Evolutionary conservation across 2,329 filamentous ascomycete genomes (phyloP).

Genomic region (Penicillium crustosum): DNA sequence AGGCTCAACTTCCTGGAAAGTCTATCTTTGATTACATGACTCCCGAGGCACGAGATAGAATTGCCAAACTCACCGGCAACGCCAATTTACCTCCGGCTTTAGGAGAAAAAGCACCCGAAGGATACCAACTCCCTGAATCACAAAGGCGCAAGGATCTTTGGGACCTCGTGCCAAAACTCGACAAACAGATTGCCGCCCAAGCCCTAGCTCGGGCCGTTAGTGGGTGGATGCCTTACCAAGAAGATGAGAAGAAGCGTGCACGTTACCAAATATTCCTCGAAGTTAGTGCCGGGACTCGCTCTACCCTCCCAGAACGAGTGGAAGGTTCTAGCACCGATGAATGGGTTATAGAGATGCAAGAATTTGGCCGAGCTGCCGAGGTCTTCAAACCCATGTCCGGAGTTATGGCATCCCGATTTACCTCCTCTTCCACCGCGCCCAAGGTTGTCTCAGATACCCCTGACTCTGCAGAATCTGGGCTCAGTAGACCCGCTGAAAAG

Average conservation of each 20-base stretch:
- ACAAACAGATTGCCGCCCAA: constrained; percentile 66
- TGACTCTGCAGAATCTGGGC: constrained; percentile 38
- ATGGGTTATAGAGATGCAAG: constrained; percentile 74
- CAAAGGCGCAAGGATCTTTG: constrained; percentile 61
- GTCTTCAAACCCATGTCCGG: constrained; percentile 92
- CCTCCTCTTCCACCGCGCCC: constrained; percentile 53
- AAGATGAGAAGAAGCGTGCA: constrained; percentile 74
- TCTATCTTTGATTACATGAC: constrained; percentile 94
- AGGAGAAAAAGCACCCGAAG: constrained; percentile 68
- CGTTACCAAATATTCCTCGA: constrained; percentile 83
- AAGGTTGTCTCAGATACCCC: constrained; percentile 41
- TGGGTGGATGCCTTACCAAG: constrained; percentile 78
- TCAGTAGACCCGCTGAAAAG: constrained; percentile 55
- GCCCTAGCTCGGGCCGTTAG: constrained; percentile 65
- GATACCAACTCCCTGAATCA: constrained; percentile 62
- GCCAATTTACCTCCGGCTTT: constrained; percentile 72
- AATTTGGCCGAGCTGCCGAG: constrained; percentile 72
- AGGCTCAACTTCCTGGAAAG: constrained; percentile 79
- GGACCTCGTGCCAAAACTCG: constrained; percentile 62
- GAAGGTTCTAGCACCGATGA: constrained; percentile 62
- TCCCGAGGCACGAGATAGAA: constrained; percentile 70
- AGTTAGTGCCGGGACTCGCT: constrained; percentile 64
- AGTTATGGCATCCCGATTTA: constrained; percentile 91
- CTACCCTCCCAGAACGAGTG: constrained; percentile 58
- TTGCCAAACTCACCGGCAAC: constrained; percentile 74